Evolutionary conservation across 352 stramenopile species (phyloP).

Genomic region (Pythium phragmitis): DNA sequence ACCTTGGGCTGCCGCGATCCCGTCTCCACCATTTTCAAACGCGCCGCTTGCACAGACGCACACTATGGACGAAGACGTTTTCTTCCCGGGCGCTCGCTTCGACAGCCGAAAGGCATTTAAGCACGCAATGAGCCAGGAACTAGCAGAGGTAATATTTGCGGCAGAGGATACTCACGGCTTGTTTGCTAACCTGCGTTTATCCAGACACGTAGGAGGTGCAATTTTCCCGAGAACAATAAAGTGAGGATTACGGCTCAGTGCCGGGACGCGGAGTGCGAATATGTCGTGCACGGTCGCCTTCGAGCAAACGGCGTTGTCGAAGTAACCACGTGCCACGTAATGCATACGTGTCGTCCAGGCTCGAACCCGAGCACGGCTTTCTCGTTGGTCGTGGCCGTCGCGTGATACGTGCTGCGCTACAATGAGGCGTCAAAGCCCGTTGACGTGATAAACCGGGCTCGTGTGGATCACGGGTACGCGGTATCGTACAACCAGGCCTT

Average conservation of each 20-base stretch:
- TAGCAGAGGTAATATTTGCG: too few species aligned
- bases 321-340: constrained; percentile 1
- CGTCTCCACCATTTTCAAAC: too few species aligned
- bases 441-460: constrained; percentile 7
- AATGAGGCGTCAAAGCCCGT: not conserved
- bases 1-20: too few species aligned
- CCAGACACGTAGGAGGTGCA: not conserved
- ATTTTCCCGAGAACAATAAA: constrained; percentile 6
- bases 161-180: too few species aligned
- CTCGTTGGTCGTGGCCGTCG: not conserved
- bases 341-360: constrained; percentile 3
- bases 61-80: too few species aligned
- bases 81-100: too few species aligned
- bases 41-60: too few species aligned
- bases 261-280: not conserved
- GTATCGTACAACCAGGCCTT: constrained; percentile 14
- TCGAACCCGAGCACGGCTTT: not conserved
- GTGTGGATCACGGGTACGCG: constrained; percentile 9
- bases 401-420: not conserved
- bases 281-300: not conserved
- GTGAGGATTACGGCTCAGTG: constrained; percentile 5
- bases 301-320: not conserved
- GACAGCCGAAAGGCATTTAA: too few species aligned
- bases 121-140: too few species aligned
- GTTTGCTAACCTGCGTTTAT: too few species aligned